These are phyloP conservation scores for Alternaria gansuensis DNA, from an alignment of 2,329 filamentous ascomycete genomes.

Conservation along the genomic window DNA sequence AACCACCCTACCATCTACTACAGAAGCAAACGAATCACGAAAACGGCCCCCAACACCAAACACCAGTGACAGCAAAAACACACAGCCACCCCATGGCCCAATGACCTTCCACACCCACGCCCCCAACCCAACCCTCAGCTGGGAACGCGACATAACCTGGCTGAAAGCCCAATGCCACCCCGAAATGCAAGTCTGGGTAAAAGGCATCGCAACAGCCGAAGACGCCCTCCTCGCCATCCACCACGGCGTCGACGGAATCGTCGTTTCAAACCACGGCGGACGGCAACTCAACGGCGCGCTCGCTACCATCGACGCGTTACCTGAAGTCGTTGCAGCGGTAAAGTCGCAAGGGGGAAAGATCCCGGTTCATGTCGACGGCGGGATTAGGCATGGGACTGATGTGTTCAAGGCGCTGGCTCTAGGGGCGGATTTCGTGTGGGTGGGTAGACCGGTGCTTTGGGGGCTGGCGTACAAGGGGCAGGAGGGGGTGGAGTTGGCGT, in stretches of 20 bases:
- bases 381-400: conserved; percentile 86
- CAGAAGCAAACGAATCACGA: conserved; percentile 8
- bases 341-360: conserved; percentile 29
- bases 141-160: conserved; percentile 39
- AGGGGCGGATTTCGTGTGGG: conserved; percentile 85
- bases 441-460: conserved; percentile 65
- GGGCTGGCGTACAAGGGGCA: conserved; percentile 63
- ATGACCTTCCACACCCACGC: conserved; percentile 35
- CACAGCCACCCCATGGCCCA: conserved; percentile 20
- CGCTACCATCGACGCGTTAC: conserved; percentile 52
- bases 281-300: conserved; percentile 61
- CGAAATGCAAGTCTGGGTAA: conserved; percentile 53
- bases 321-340: conserved; percentile 67
- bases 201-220: conserved; percentile 54
- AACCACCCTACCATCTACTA: neutral
- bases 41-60: conserved; percentile 13
- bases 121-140: conserved; percentile 33
- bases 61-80: conserved; percentile 6
- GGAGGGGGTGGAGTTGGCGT: conserved; percentile 33
- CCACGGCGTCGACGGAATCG: conserved; percentile 57
- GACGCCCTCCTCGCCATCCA: conserved; percentile 56
- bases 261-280: conserved; percentile 63
- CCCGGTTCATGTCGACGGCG: conserved; percentile 89
- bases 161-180: conserved; percentile 32
- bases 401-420: conserved; percentile 94